Evolutionary conservation across 257 asterid species (phyloP).

Genomic region (Ilex aquifolium): DNA sequence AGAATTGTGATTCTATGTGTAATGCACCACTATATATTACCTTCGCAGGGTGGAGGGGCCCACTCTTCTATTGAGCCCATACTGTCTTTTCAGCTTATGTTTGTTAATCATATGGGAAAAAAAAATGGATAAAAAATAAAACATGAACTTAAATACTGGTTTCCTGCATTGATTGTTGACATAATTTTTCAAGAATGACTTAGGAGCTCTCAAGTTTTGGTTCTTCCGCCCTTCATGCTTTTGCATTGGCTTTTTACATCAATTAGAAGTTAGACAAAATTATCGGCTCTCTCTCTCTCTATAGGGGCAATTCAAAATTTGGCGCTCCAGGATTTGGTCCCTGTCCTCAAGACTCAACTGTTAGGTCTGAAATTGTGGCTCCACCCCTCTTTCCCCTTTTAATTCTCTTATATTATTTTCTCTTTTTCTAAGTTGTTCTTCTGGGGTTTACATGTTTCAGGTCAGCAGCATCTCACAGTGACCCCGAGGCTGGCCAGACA

Average conservation of each 20-base stretch:
- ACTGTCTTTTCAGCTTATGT: too few species aligned
- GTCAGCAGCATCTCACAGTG: conserved; percentile 13
- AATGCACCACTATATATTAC: too few species aligned
- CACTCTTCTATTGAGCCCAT: too few species aligned
- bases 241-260: too few species aligned
- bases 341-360: neutral
- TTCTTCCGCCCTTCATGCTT: too few species aligned
- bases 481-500: conserved; percentile 12
- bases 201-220: too few species aligned
- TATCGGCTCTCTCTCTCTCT: neutral
- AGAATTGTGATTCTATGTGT: neutral
- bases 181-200: too few species aligned
- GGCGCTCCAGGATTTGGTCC: neutral
- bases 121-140: too few species aligned
- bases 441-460: conserved; percentile 13
- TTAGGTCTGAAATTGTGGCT: neutral
- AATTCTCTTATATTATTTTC: neutral
- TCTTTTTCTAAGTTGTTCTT: neutral
- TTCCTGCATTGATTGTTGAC: too few species aligned
- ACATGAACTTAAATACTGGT: too few species aligned
- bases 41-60: too few species aligned
- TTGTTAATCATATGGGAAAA: too few species aligned
- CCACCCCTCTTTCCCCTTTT: neutral
- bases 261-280: neutral
- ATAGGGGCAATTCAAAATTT: neutral